Evolutionary conservation across 2,329 filamentous ascomycete genomes (phyloP), one percentile per base, ranked within the genome.

Genomic region (Cucurbitaria berberidis): DNA sequence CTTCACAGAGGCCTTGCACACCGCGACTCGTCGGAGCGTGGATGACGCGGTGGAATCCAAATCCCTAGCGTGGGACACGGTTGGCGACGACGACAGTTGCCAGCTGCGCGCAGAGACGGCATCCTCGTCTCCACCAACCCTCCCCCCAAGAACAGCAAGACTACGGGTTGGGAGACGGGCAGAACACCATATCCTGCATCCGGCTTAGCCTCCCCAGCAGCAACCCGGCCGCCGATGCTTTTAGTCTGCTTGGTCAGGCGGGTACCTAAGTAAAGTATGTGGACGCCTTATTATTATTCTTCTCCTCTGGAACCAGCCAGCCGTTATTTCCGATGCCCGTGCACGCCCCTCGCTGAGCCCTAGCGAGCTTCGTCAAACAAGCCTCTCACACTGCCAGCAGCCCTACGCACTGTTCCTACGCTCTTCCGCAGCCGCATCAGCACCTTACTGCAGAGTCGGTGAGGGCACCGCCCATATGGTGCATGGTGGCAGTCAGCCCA

Each of bases 351-450:
- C 47, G 36, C 42, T 50, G 60, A 59, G 57, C 55, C 54, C 60
- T 55, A 62, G 53, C 50, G 47, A 46, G 50, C 49, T 42, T 42
- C 41, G 48, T 48, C 56, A 53, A 57, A 59, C 54, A 52, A 62
- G 52, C 60, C 46, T 65, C 60, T 62, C 52, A 64, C 56, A n/a
- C n/a, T 50, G 48, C 51, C 54, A 62, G 30, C 60, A 63, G 65
- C 65, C 65, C 62, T 68, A 68, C 59, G 63, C 65, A 68, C 55
- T 55, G 54, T 56, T 59, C 55, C 57, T 60, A 65, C 57, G 54
- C 59, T 59, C 58, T 60, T 53, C 65, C 61, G 63, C 58, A 48
- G 63, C 63, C 60, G 59, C 64, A 66, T 68, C 65, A 68, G 62
- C 65, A 68, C 63, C 60, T 64, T 68, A 62, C 57, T 65, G 56